Evolutionary conservation across 371 early-diverging fungal species (phyloP).

Genomic region (Mortierella sp.): DNA sequence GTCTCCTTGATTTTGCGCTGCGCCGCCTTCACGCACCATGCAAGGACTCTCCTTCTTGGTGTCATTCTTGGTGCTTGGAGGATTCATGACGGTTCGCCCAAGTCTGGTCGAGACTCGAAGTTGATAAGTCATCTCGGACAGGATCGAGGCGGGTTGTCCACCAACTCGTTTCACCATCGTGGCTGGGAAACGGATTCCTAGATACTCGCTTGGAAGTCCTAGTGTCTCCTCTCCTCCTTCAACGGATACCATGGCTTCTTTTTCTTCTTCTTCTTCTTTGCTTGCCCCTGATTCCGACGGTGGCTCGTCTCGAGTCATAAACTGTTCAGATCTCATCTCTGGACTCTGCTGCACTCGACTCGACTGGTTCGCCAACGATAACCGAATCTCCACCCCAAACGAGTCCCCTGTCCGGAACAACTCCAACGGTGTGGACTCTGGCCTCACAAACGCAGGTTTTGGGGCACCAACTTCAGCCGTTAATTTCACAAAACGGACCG

Average conservation of each 20-base stretch:
- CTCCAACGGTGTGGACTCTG: conserved; percentile 8
- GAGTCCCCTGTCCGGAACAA: conserved; percentile 43
- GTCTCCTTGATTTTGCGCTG: background rate
- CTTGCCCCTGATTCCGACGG: background rate
- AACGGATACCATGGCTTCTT: background rate
- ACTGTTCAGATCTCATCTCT: no score
- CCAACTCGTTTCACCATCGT: conserved; percentile 32
- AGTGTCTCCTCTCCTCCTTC: background rate
- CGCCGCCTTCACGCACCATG: background rate
- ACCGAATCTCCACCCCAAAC: conserved; percentile 25
- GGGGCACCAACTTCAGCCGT: no score
- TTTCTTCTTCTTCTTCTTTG: background rate
- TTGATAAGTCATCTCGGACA: conserved; percentile 33
- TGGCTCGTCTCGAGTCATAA: background rate
- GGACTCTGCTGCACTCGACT: no score
- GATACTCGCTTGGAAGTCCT: conserved; percentile 21
- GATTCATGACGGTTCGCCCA: conserved; percentile 1
- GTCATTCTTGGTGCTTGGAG: background rate
- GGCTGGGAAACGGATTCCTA: conserved; percentile 28
- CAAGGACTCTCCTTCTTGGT: no score
- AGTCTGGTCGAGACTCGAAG: conserved; percentile 14
- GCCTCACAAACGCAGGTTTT: background rate
- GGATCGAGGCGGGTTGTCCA: conserved; percentile 19
- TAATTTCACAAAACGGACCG: conserved; percentile 23
- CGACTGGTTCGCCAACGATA: background rate